Evolutionary conservation across 768 basidiomycete genomes (phyloP), one percentile per base, ranked within the genome.

Genomic region (Chalciporus piperatus): DNA sequence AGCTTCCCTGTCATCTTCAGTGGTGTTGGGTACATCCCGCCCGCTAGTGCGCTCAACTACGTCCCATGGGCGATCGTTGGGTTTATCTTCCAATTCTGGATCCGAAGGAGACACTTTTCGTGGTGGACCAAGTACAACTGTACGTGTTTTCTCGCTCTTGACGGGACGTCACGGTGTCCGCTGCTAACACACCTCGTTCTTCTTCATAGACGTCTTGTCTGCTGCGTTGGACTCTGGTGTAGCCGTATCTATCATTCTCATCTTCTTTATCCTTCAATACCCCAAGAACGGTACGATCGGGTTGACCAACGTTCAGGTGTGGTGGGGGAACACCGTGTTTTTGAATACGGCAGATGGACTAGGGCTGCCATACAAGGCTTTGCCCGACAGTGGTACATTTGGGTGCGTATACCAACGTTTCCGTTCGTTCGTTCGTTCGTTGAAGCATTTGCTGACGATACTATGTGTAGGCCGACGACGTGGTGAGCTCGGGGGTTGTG

Each of bases 171-270:
- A 9, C 10, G 39, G n/a, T 3, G 8, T 20, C 32, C 6, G n/a
- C 27, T 19, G 39, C 61, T 81, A 17, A 50, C 30, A 32, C 6
- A 22, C 32, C 4, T 22, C 22, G 16, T 39, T 39, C 11, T 39
- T 10, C 37, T 43, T 27, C n/a, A 20, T 47, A 76, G 76, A 86
- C 56, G 81, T 87, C 17, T 67, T 88, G n/a, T 87, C 85, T 7
- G 84, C 85, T 10, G 87, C 83, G 4, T 59, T 89, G 58, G 87
- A 87, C 58, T 77, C 86, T 13, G 85, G 87, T n/a, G 71, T 86
- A 9, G 84, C 85, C 0, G 56, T 87, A 16, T 68, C 76, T 19
- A 67, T 77, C 3, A 68, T 87, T 22, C 20, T 82, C 42, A 76
- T 85, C 38, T 85, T 82, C 70, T 84, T 85, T 65, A 57, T 62